These are phyloP conservation scores for Eimeria maxima DNA, from an alignment of 169 alveolate genomes.

Conservation along the genomic window DNA sequence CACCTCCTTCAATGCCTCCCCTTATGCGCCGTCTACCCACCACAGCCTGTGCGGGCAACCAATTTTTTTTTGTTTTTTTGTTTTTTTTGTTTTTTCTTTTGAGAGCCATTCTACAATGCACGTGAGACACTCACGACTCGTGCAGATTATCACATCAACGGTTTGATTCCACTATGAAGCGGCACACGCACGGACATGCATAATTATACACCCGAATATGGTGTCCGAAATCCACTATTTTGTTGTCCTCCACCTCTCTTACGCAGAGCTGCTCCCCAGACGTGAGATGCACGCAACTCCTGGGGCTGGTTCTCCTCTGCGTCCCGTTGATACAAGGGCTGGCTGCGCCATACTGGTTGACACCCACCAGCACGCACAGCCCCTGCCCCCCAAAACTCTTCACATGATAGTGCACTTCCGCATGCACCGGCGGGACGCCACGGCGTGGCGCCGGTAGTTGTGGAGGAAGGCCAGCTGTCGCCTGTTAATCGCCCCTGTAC, in stretches of 20 bases:
- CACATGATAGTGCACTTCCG: conserved; percentile 76
- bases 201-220: neutral
- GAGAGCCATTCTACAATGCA: conserved; percentile 10
- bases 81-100: too few relatives aligned
- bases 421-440: conserved; percentile 66
- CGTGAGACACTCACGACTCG: neutral
- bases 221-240: neutral
- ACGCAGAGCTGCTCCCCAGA: neutral
- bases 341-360: too few relatives aligned
- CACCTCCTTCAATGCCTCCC: conserved; percentile 11
- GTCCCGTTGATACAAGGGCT: neutral
- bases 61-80: too few relatives aligned
- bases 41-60: too few relatives aligned
- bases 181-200: neutral
- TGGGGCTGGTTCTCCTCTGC: neutral
- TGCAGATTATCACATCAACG: neutral
- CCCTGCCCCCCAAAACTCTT: conserved; percentile 12
- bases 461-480: conserved; percentile 83
- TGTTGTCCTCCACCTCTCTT: neutral
- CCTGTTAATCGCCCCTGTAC: conserved; percentile 83
- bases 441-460: conserved; percentile 77
- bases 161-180: neutral
- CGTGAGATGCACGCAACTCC: neutral
- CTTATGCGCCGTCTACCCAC: conserved; percentile 9
- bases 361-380: neutral